Evolutionary conservation across 257 asterid genomes (phyloP).

Genomic region (Voacanga thouarsii): DNA sequence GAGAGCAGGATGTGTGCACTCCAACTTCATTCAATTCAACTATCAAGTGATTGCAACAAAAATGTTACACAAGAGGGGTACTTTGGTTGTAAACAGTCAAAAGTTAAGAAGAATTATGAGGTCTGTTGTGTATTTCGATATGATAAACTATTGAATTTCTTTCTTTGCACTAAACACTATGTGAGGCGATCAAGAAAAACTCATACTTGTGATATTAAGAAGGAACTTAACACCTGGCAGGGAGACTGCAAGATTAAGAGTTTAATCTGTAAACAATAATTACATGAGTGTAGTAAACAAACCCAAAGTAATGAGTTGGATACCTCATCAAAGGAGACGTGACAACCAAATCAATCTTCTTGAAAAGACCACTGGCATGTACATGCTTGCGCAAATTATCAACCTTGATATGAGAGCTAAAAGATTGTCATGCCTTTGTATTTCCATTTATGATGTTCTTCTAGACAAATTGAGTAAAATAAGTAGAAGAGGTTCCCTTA

Average conservation of each 20-base stretch:
- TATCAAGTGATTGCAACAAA: neutral
- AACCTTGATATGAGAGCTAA: conserved; percentile 51
- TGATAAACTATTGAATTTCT: neutral
- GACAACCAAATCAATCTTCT: conserved; percentile 73
- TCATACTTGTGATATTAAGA: neutral
- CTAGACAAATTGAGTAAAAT: neutral
- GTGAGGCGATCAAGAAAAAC: neutral
- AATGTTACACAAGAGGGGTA: neutral
- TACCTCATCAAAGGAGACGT: conserved; percentile 91
- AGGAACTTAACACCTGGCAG: neutral
- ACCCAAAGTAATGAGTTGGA: conserved; percentile 9
- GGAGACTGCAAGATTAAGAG: neutral
- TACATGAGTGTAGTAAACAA: neutral
- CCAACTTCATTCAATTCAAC: neutral
- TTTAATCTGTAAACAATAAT: neutral
- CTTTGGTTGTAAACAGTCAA: neutral
- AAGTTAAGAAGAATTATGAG: neutral
- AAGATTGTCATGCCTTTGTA: conserved; percentile 2
- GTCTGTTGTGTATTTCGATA: neutral
- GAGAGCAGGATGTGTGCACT: neutral
- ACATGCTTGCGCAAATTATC: conserved; percentile 86
- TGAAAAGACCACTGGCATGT: conserved; percentile 65
- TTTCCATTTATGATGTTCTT: neutral
- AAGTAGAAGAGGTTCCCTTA: neutral
- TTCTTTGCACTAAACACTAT: neutral